Evolutionary conservation across 768 basidiomycete species (phyloP).

Genomic region (Coprinopsis marcescibilis): DNA sequence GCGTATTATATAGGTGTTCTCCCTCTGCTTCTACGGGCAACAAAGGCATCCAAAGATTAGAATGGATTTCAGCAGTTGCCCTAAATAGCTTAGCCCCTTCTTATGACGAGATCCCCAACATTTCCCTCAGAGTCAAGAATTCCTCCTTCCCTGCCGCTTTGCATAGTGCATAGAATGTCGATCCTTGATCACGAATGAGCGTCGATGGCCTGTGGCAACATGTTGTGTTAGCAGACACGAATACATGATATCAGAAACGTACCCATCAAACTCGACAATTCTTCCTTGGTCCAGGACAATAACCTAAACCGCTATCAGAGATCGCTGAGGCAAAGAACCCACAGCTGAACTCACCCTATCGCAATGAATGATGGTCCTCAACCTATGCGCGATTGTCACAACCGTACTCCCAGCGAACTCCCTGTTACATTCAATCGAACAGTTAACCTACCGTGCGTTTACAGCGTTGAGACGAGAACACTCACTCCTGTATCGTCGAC

Average conservation of each 20-base stretch:
- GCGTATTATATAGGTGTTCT: background rate
- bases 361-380: conserved; percentile 78
- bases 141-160: conserved; percentile 73
- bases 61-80: no score
- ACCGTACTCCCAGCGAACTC: conserved; percentile 82
- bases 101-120: conserved; percentile 55
- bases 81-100: no score
- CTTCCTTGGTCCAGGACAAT: conserved; percentile 75
- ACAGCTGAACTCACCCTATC: conserved; percentile 70
- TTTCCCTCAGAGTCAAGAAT: conserved; percentile 59
- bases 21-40: background rate
- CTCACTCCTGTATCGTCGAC: conserved; percentile 74
- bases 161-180: conserved; percentile 63
- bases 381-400: conserved; percentile 80
- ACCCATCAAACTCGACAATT: conserved; percentile 71
- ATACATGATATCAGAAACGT: conserved; percentile 10
- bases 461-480: no score
- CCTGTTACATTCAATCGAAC: conserved; percentile 27
- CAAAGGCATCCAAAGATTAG: background rate
- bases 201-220: conserved; percentile 36
- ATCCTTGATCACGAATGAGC: conserved; percentile 49
- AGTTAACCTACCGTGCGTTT: background rate
- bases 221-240: no score
- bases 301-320: conserved; percentile 36
- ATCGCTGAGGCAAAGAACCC: background rate